Conservation (phyloP, 805 yeast species). For the Kazachstania viticola region DNA sequence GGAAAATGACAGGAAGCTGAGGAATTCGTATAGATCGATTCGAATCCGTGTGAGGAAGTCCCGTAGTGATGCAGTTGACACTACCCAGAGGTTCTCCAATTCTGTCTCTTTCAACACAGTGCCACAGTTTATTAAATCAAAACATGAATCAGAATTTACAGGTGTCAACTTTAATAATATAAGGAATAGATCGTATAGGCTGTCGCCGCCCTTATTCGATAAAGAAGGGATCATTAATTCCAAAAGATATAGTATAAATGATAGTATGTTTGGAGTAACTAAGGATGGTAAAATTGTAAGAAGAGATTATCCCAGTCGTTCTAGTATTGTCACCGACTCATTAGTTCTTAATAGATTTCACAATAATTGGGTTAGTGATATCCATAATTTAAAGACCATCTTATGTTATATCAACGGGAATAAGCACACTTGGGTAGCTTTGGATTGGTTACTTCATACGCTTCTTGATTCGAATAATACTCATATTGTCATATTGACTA, state of each 20-base stretch:
- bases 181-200: no score
- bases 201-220: no score
- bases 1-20: no score
- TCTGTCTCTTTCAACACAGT: slow-evolving; percentile 26
- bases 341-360: slow-evolving; percentile 13
- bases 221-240: no score
- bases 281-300: slow-evolving; percentile 20
- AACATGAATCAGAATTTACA: slow-evolving; percentile 15
- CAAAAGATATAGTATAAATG: not conserved
- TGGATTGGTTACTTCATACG: slow-evolving; percentile 52
- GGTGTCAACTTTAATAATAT: no score
- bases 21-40: not conserved
- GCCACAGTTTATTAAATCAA: slow-evolving; percentile 9
- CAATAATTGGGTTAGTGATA: slow-evolving; percentile 10
- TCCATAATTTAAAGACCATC: slow-evolving; percentile 21
- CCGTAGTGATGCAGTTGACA: not conserved
- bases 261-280: slow-evolving; percentile 10
- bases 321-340: slow-evolving; percentile 20
- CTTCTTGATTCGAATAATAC: slow-evolving; percentile 41
- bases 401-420: slow-evolving; percentile 60
- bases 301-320: slow-evolving; percentile 23
- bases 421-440: slow-evolving; percentile 68
- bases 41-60: not conserved
- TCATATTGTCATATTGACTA: slow-evolving; percentile 45
- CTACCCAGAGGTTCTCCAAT: no score